Percentiles rank a stretch among this genome's conserved stretches.
These are phyloP conservation scores for Chrysopogon serrulatus DNA, from an alignment of 176 grass and related monocot genomes.

Conservation along the genomic window DNA sequence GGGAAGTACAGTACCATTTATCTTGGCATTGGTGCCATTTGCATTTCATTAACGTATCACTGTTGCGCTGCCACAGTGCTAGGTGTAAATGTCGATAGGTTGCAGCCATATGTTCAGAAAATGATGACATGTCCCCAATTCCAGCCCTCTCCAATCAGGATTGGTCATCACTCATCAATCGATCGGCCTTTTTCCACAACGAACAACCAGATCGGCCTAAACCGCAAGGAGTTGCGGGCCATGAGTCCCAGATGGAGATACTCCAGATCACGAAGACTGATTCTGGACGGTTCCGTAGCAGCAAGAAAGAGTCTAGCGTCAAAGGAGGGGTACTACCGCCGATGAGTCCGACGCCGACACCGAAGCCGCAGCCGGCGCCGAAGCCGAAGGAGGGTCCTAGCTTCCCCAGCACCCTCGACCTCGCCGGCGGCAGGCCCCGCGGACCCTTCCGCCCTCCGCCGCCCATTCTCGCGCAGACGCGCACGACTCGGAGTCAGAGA, in stretches of 20 bases:
- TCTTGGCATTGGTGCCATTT: neutral
- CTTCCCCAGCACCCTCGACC: slow-evolving; percentile 43
- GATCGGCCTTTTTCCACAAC: neutral
- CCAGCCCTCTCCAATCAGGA: neutral
- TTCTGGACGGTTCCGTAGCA: neutral
- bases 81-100: neutral
- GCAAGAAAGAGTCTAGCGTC: neutral
- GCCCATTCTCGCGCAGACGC: neutral
- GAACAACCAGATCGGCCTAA: neutral
- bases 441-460: neutral
- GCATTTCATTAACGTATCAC: neutral
- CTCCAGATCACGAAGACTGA: neutral
- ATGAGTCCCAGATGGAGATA: neutral
- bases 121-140: neutral
- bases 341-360: slow-evolving; percentile 50
- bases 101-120: neutral
- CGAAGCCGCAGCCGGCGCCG: slow-evolving; percentile 53
- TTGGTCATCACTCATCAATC: neutral
- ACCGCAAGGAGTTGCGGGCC: neutral
- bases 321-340: slow-evolving; percentile 23
- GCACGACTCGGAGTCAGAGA: neutral
- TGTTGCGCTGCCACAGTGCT: neutral
- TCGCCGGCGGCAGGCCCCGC: slow-evolving; percentile 34
- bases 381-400: slow-evolving; percentile 44
- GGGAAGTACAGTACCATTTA: no score